phyloP scores from a whole-genome alignment of 2,329 filamentous ascomycete species.

The Phialocephala sp. region DNA sequence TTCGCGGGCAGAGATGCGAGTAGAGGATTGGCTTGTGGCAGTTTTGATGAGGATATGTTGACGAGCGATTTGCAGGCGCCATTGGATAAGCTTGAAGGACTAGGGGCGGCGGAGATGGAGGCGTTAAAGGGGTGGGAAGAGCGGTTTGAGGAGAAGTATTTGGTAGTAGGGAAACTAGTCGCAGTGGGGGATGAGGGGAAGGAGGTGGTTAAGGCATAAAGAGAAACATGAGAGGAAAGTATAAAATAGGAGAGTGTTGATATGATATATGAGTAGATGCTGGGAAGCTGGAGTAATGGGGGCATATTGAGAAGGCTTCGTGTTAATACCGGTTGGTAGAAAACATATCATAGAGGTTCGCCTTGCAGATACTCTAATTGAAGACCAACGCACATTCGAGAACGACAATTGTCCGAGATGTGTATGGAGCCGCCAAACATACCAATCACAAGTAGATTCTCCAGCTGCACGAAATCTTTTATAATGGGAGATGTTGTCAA shows the following conservation, averaged over 20 bases:
- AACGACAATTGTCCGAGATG: too few relatives aligned
- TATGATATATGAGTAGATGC: not conserved
- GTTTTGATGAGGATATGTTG: constrained; percentile 94
- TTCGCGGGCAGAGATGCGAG: constrained; percentile 93
- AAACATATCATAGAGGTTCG: too few relatives aligned
- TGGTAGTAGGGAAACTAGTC: constrained; percentile 89
- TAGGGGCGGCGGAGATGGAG: constrained; percentile 79
- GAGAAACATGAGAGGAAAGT: not conserved
- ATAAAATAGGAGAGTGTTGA: not conserved
- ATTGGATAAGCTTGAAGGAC: constrained; percentile 74
- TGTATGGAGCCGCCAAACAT: too few relatives aligned
- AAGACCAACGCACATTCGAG: too few relatives aligned
- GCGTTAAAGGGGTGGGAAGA: constrained; percentile 91
- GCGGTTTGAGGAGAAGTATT: constrained; percentile 90
- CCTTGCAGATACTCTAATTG: too few relatives aligned
- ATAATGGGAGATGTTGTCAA: too few relatives aligned
- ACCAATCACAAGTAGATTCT: too few relatives aligned
- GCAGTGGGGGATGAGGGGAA: constrained; percentile 61
- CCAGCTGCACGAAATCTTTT: too few relatives aligned
- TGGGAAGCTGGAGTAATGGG: not conserved
- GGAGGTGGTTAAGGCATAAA: constrained; percentile 39
- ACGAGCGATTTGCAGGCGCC: constrained; percentile 88
- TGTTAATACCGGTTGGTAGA: too few relatives aligned
- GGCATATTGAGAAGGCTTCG: too few relatives aligned
- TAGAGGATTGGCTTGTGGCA: constrained; percentile 85